These are phyloP conservation scores for Rhypophila decipiens DNA, from an alignment of 495 filamentous ascomycete species.

Conservation along the genomic window DNA sequence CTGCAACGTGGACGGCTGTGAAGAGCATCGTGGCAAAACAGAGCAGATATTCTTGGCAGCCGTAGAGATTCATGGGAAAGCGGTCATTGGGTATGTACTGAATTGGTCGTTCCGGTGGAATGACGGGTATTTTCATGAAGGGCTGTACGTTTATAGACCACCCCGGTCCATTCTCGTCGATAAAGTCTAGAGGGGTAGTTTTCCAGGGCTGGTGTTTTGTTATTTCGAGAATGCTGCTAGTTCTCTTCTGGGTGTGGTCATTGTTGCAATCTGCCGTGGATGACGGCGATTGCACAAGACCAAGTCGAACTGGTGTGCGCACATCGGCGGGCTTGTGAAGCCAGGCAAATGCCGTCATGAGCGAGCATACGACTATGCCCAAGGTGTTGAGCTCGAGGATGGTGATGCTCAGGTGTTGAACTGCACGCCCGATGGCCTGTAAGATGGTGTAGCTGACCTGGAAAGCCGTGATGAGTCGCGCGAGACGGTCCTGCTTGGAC, in stretches of 20 bases:
- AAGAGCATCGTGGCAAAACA: conserved; percentile 15
- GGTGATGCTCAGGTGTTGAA: conserved; percentile 6
- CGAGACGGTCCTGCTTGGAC: conserved; percentile 5
- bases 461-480: conserved; percentile 2
- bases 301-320: background rate
- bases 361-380: conserved; percentile 7
- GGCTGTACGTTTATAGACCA: conserved; percentile 12
- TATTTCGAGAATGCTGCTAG: background rate
- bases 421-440: conserved; percentile 3
- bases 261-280: too few relatives aligned
- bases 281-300: too few relatives aligned
- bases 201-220: background rate
- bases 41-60: conserved; percentile 5
- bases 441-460: conserved; percentile 9
- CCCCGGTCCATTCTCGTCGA: conserved; percentile 9
- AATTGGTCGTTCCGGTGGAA: conserved; percentile 7
- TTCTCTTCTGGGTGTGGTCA: background rate
- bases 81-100: conserved; percentile 12
- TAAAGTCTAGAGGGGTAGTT: conserved; percentile 12
- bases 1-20: conserved; percentile 29
- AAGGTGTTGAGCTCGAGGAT: conserved; percentile 11
- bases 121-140: conserved; percentile 5
- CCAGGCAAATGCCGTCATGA: conserved; percentile 6
- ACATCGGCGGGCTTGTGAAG: conserved; percentile 9
- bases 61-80: conserved; percentile 9